Evolutionary conservation across 768 basidiomycete genomes (phyloP).

Genomic region (Leccinum ochraceum): DNA sequence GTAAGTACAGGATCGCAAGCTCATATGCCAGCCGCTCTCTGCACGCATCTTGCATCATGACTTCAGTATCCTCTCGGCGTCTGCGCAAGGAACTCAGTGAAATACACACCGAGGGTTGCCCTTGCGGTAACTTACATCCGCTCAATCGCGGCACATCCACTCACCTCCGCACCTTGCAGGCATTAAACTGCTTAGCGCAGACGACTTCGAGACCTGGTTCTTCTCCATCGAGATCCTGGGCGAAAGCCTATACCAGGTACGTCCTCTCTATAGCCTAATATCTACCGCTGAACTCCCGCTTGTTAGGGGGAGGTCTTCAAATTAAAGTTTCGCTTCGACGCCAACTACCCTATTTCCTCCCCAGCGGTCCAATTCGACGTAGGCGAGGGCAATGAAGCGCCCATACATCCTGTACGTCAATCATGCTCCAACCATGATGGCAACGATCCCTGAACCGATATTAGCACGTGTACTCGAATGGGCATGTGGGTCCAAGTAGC

Average conservation of each 20-base stretch:
- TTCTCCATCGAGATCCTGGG: slow-evolving; percentile 84
- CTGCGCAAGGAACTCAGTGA: slow-evolving; percentile 73
- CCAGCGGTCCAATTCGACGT: slow-evolving; percentile 88
- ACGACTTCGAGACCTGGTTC: slow-evolving; percentile 77
- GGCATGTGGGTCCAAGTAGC: slow-evolving; percentile 56
- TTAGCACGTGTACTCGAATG: slow-evolving; percentile 86
- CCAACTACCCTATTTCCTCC: slow-evolving; percentile 81
- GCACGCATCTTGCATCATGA: slow-evolving; percentile 41
- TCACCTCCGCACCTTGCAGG: slow-evolving; percentile 43
- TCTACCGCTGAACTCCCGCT: slow-evolving; percentile 3
- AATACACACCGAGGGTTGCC: slow-evolving; percentile 64
- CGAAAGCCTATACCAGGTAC: slow-evolving; percentile 74
- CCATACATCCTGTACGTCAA: slow-evolving; percentile 71
- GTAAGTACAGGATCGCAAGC: slow-evolving; percentile 9
- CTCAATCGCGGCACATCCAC: background rate
- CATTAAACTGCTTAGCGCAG: slow-evolving; percentile 70
- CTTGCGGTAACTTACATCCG: slow-evolving; percentile 48
- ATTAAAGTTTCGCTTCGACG: slow-evolving; percentile 80
- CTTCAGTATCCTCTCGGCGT: slow-evolving; percentile 62
- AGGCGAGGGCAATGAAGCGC: slow-evolving; percentile 61
- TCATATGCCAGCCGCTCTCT: slow-evolving; percentile 6
- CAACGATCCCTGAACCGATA: slow-evolving; percentile 14
- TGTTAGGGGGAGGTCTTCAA: slow-evolving; percentile 74
- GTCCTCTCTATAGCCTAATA: slow-evolving; percentile 6
- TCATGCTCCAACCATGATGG: background rate